phyloP scores from a whole-genome alignment of 768 basidiomycete species.

The Kwoniella mangroviensis region DNA sequence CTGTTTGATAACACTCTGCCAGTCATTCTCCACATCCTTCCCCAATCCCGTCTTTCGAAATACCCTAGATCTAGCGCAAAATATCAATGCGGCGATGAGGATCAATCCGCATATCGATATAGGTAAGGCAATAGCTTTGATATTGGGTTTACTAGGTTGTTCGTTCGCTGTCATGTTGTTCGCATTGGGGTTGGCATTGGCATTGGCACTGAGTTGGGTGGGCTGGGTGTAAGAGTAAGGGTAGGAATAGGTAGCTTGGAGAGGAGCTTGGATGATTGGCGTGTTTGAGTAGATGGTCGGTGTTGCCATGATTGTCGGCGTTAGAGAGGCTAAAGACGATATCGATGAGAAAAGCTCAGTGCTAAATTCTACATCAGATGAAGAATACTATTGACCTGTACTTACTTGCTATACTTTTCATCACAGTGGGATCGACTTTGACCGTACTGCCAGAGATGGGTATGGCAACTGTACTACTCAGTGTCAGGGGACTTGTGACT shows the following conservation, averaged over 20 bases:
- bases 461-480: not conserved
- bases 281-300: not conserved
- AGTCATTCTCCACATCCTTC: slow-evolving; percentile 9
- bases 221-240: not conserved
- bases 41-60: slow-evolving; percentile 17
- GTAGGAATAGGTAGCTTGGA: slow-evolving; percentile 9
- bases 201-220: not conserved
- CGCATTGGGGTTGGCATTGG: not conserved
- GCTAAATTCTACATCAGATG: too few species aligned
- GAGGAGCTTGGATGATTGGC: slow-evolving; percentile 10
- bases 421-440: not conserved
- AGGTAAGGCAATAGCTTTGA: slow-evolving; percentile 33
- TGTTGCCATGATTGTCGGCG: not conserved
- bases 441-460: not conserved
- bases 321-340: not conserved
- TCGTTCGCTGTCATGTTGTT: not conserved
- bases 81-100: slow-evolving; percentile 24
- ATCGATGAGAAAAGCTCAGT: not conserved
- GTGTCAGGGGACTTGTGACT: not conserved
- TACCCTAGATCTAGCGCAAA: slow-evolving; percentile 21
- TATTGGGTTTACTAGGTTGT: slow-evolving; percentile 14
- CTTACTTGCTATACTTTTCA: not conserved
- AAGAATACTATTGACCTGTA: not conserved
- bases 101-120: slow-evolving; percentile 32
- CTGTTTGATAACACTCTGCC: slow-evolving; percentile 24